Evolutionary conservation across 495 filamentous ascomycete genomes (phyloP).

Genomic region (Trichoderma reesei): DNA sequence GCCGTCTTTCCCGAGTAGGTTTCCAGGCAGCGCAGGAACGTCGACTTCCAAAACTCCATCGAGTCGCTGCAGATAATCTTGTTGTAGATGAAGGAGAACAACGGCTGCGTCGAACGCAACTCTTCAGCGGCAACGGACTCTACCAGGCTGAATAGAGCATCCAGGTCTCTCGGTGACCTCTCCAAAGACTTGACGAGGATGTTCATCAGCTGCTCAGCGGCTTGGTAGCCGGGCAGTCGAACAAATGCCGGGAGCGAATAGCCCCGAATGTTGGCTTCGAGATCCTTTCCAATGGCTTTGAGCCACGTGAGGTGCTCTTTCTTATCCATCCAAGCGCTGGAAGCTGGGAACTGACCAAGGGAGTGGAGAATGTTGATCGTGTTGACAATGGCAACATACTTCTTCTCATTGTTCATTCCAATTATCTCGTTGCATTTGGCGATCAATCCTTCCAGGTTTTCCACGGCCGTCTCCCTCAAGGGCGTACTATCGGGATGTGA

Average conservation of each 20-base stretch:
- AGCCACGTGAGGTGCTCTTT: constrained; percentile 58
- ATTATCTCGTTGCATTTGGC: constrained; percentile 51
- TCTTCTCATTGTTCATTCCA: constrained; percentile 50
- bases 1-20: constrained; percentile 69
- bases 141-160: constrained; percentile 76
- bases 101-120: constrained; percentile 61
- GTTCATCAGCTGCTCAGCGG: constrained; percentile 77
- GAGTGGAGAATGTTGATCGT: constrained; percentile 76
- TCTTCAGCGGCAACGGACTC: constrained; percentile 77
- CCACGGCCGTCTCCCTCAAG: constrained; percentile 62
- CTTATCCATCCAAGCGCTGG: constrained; percentile 65
- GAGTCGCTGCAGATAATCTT: constrained; percentile 77
- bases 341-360: constrained; percentile 49
- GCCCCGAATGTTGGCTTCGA: constrained; percentile 59
- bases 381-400: constrained; percentile 68
- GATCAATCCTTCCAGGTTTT: constrained; percentile 61
- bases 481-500: constrained; percentile 62
- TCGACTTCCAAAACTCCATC: constrained; percentile 76
- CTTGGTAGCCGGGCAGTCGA: constrained; percentile 80
- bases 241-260: constrained; percentile 59
- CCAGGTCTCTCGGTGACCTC: constrained; percentile 66
- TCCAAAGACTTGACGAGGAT: constrained; percentile 73
- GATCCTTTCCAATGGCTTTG: constrained; percentile 64
- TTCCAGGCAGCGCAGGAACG: constrained; percentile 80
- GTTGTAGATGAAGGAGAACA: constrained; percentile 75